Conservation (phyloP, 2,329 filamentous ascomycete species). For the Leptographium radiaticola region DNA sequence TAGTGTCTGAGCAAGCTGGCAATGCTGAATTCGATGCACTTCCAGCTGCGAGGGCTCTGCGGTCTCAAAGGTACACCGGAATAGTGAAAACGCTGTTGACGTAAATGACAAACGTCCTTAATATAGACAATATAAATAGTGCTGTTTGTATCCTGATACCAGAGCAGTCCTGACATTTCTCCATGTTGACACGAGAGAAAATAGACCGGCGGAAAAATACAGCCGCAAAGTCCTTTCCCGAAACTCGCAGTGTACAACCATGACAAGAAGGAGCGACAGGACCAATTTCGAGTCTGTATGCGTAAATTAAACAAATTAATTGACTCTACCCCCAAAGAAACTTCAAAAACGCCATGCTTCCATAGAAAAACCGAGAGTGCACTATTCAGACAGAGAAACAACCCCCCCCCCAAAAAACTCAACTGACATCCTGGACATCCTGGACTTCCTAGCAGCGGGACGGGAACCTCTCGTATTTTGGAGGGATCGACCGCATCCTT, state of each 20-base stretch:
- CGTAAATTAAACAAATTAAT: not conserved
- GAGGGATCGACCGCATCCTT: conserved; percentile 21
- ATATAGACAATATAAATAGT: too few relatives aligned
- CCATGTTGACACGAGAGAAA: not conserved
- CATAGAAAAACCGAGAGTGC: not conserved
- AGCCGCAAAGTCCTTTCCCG: not conserved
- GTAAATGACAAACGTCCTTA: too few relatives aligned
- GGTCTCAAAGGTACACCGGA: too few relatives aligned
- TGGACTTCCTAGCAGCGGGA: conserved; percentile 11
- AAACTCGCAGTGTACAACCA: not conserved
- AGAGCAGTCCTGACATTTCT: too few relatives aligned
- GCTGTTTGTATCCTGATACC: too few relatives aligned
- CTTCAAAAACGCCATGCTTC: not conserved
- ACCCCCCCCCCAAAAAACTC: not conserved
- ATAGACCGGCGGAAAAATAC: not conserved
- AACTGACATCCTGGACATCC: not conserved
- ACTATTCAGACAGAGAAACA: not conserved
- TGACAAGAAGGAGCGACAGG: not conserved
- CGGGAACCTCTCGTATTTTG: conserved; percentile 29
- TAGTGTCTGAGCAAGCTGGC: not conserved
- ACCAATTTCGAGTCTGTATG: not conserved
- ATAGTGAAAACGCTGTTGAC: too few relatives aligned
- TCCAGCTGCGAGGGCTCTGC: too few relatives aligned
- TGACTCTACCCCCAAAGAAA: not conserved
- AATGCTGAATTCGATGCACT: not conserved